A percentile compares a stretch with the other conserved stretches of the same genome.
phyloP scores from a whole-genome alignment of 1,284 basidiomycete species.

The Pholiota adiposa region DNA sequence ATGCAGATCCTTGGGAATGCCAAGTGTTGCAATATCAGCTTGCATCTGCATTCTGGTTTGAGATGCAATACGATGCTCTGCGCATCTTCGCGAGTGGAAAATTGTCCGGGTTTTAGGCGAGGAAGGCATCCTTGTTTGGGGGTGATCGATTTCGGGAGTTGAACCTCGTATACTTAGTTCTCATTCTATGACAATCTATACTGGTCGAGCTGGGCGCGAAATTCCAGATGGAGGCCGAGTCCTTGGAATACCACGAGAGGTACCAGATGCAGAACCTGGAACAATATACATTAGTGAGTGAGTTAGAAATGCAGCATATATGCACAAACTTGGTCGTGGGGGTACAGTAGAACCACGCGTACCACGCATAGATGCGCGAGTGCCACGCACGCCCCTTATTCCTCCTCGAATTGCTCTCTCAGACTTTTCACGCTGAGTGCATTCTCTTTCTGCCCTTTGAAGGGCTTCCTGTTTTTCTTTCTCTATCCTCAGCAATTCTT shows the following conservation, averaged over 20 bases:
- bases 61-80: no score
- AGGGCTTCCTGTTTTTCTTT: conserved; percentile 54
- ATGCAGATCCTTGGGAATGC: no score
- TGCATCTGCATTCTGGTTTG: no score
- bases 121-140: no score
- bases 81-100: no score
- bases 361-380: conserved; percentile 50
- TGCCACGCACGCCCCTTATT: conserved; percentile 59
- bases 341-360: conserved; percentile 34
- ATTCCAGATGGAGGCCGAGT: conserved; percentile 14
- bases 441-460: conserved; percentile 52
- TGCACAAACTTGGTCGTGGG: conserved; percentile 37
- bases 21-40: no score
- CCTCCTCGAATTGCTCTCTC: conserved; percentile 44
- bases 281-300: neutral
- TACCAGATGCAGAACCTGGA: conserved; percentile 10
- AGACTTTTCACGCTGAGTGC: conserved; percentile 45
- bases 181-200: no score
- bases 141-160: no score
- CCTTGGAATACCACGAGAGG: conserved; percentile 20
- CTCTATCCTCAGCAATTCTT: conserved; percentile 53
- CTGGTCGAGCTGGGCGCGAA: conserved; percentile 16
- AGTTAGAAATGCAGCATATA: neutral
- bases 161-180: no score
- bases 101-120: no score